Base-by-base conservation (phyloP, 805 yeast species). In the Ogataea saltuana region DNA sequence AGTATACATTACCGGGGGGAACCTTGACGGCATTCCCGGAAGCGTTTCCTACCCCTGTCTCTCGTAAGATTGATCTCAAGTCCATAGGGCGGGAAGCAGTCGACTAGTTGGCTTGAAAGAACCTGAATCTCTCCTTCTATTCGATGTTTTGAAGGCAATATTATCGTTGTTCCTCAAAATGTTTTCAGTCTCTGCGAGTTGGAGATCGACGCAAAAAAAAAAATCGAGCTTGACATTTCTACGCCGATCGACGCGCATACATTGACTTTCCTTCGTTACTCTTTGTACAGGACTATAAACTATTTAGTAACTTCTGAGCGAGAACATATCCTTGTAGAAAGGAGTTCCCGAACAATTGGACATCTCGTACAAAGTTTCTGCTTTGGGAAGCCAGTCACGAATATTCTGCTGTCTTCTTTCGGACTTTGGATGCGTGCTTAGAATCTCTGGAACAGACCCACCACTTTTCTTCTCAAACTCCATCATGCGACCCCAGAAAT, bases 361-460 rank as follows among this genome's bases (percentile, higher is more conserved):
- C 2, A 58, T 38, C 38, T 72, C 80, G 41, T 68, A 56, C 25
- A 74, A 59, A 11, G 53, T 64, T 28, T 73, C 72, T 33, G 84
- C 77, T 38, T 73, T 74, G 0, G 84, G 83, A 63, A 82, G 59
- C 91, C 96, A 87, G 33, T 70, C 59, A 15, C 64, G 53, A 66
- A 93, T 83, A 48, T 85, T 84, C 21, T 71, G 66, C 20, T 86
- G 81, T 59, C 99, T 76, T 44, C 75, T 76, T n/a, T 67, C 68
- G 15, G 88, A 83, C 13, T 88, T 82, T 1, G 99, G 99, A 66
- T 93, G 99, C 0, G 98, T 88, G 13, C 89, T 80, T 42, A 91
- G 56, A 64, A 88, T 71, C 64, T 88, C 89, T 12, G 81, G 76
- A 48, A 42, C 45, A 5, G 36, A 25, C 17, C 56, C 51, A 28